Conservation (phyloP, 2,329 filamentous ascomycete species). For the Anisogramma anomala region DNA sequence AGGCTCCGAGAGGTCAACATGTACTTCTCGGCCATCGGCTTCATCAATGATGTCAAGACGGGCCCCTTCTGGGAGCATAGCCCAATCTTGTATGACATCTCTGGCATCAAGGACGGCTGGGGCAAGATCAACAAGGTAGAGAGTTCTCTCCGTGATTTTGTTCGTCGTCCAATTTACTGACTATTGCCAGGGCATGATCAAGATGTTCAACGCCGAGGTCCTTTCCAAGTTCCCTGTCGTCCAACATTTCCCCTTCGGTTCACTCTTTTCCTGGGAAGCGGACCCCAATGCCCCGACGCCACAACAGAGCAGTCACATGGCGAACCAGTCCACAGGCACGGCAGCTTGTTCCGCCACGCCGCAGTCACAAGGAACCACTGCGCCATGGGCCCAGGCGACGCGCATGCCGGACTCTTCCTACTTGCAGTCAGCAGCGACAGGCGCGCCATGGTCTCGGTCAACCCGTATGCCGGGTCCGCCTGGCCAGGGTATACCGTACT, state of each 20-base stretch:
- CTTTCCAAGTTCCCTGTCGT: constrained; percentile 94
- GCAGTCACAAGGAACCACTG: constrained; percentile 27
- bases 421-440: constrained; percentile 24
- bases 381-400: constrained; percentile 33
- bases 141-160: not conserved
- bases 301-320: constrained; percentile 43
- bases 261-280: constrained; percentile 63
- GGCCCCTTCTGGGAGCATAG: constrained; percentile 97
- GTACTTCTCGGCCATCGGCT: constrained; percentile 92
- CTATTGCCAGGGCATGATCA: constrained; percentile 73
- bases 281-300: constrained; percentile 48
- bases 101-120: constrained; percentile 86
- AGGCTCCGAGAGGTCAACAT: constrained; percentile 58
- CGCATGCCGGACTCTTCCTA: constrained; percentile 26
- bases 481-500: constrained; percentile 23
- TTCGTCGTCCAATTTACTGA: not conserved
- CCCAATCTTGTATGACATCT: constrained; percentile 87
- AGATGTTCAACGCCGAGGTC: constrained; percentile 98
- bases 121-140: constrained; percentile 85
- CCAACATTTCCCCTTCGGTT: constrained; percentile 85
- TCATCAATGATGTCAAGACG: constrained; percentile 94
- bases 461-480: constrained; percentile 27
- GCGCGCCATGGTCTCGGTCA: constrained; percentile 34
- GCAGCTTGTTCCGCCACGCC: constrained; percentile 19
- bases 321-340: constrained; percentile 36